Evolutionary conservation across 345 rosid genomes (phyloP).

Genomic region (Hibiscus mutabilis): DNA sequence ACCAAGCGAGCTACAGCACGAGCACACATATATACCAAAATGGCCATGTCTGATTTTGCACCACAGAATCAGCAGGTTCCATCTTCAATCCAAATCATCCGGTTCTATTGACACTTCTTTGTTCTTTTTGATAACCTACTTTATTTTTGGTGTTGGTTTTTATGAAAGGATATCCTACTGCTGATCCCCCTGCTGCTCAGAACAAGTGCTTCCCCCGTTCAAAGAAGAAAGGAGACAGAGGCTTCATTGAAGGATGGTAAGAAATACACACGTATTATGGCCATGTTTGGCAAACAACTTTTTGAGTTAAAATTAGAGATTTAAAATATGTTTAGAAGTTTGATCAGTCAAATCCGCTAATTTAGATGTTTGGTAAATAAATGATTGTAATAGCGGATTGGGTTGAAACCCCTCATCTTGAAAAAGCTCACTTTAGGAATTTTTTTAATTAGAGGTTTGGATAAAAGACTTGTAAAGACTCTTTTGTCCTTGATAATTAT

Average conservation of each 20-base stretch:
- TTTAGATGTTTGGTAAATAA: too few species aligned
- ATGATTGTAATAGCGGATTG: too few species aligned
- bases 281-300: too few species aligned
- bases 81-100: neutral
- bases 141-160: neutral
- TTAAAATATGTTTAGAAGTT: too few species aligned
- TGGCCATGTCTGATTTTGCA: constrained; percentile 14
- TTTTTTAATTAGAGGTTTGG: too few species aligned
- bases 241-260: constrained; percentile 64
- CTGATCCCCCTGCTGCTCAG: constrained; percentile 18
- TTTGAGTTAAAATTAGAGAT: too few species aligned
- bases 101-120: neutral
- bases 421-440: too few species aligned
- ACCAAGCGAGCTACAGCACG: neutral
- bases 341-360: too few species aligned
- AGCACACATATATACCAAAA: constrained; percentile 1
- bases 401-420: too few species aligned
- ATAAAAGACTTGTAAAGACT: too few species aligned
- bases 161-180: constrained; percentile 34
- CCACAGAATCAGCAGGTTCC: constrained; percentile 24
- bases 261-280: constrained; percentile 16
- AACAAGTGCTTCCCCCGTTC: constrained; percentile 25
- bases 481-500: too few species aligned
- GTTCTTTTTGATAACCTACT: constrained; percentile 1
- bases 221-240: constrained; percentile 48